Base-by-base conservation (phyloP, 2,329 filamentous ascomycete species). In the Pyrenochaeta sp. region DNA sequence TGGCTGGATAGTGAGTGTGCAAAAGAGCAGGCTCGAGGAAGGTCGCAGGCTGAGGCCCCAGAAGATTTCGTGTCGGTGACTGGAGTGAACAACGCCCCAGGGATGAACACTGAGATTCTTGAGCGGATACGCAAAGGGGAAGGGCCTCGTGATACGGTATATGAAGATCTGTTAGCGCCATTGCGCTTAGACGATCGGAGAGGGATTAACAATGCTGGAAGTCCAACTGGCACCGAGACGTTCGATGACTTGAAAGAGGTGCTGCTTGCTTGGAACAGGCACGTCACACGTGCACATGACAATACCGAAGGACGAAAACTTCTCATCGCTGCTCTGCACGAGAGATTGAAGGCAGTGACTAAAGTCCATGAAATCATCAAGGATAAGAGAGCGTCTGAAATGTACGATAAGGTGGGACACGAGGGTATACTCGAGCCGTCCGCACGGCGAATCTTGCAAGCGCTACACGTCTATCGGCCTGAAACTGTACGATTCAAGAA, bases 101-200 rank as follows among this genome's bases (percentile, higher is more conserved):
- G 44, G n/a, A 46, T 66, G 27, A 44, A 69, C 47, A 65, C 51
- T n/a, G 36, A 40, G 5, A 30, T 66, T 12, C 52, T 71, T 22
- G 25, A 61, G 8, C 60, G 59, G 6, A 69, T 71, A 47, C 48
- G 45, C 7, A 19, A 49, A 24, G 66, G 64, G 1, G n/a, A 52
- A 2, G 64, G 61, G 8, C 57, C 64, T 15, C 61, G 58, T 19
- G 49, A 61, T n/a, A 34, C 19, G 7, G 19, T 50, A 5, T 52
- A 51, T 19, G 64, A 67, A 40, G 70, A 73, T 34, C 30, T 74
- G 6, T 44, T 74, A 12, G 64, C 51, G 10, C 56, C 61, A 4
- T 39, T 72, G 40, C 50, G 55, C 24, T 25, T 36, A 3, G 24
- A 19, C 8, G n/a, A 8, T n/a, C 5, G 19, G 19, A 19, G 19